A percentile compares a stretch with the other conserved stretches of the same genome.
Evolutionary conservation across 2,329 filamentous ascomycete species (phyloP).

Genomic region (Pyrenophora graminea): DNA sequence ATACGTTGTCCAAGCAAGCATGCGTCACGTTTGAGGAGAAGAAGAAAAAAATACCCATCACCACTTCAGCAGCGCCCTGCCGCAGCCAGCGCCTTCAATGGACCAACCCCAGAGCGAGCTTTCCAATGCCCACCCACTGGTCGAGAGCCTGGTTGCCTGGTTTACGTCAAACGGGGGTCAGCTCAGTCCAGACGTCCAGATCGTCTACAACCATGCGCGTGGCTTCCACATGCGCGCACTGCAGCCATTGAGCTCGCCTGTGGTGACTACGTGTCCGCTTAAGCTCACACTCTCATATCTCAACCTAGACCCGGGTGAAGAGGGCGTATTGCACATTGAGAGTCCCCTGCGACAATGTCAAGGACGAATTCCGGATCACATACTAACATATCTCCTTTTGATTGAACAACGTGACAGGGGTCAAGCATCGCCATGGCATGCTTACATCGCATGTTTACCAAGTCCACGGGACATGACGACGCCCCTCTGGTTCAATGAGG

Average conservation of each 20-base stretch:
- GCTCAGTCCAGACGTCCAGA: conserved; percentile 35
- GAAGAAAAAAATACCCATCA: too few species aligned
- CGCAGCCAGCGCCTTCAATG: conserved; percentile 1
- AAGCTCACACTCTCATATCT: conserved; percentile 43
- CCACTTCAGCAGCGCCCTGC: background rate
- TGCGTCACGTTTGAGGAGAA: conserved; percentile 3
- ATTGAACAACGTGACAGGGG: conserved; percentile 39
- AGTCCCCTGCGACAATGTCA: conserved; percentile 32
- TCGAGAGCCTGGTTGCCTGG: conserved; percentile 34
- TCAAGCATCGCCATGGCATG: conserved; percentile 39
- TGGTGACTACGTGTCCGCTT: conserved; percentile 39
- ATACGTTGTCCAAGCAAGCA: background rate
- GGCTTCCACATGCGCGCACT: conserved; percentile 41
- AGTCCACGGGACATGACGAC: conserved; percentile 39
- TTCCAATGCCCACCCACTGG: conserved; percentile 18
- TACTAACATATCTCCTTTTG: conserved; percentile 44
- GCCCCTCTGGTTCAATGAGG: conserved; percentile 44
- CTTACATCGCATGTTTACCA: conserved; percentile 45
- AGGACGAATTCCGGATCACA: conserved; percentile 36
- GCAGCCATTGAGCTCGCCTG: conserved; percentile 23
- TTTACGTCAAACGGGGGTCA: conserved; percentile 38
- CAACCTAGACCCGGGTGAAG: conserved; percentile 38
- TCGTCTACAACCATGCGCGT: conserved; percentile 31
- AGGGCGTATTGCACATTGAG: conserved; percentile 28
- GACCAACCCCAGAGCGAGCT: conserved; percentile 5